A percentile compares a stretch with the other conserved stretches of the same genome.
Conservation (phyloP, 148 eudicot genomes). For the Selenicereus undatus region DNA sequence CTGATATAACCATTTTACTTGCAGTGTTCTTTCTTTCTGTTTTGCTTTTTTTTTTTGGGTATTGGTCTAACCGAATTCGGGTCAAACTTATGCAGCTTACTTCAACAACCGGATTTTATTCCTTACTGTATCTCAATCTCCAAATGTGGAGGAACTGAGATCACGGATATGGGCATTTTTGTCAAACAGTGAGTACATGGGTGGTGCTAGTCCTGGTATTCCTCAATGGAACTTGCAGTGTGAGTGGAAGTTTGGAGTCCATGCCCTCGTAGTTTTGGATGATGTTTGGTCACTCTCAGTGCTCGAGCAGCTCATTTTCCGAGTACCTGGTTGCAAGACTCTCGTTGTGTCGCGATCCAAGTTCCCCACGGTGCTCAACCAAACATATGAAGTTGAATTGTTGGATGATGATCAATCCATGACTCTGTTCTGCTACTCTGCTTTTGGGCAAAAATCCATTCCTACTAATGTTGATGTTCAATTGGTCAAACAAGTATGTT, state of each 20-base stretch:
- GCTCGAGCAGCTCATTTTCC: constrained; percentile 54
- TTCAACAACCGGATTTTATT: constrained; percentile 53
- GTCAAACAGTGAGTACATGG: constrained; percentile 35
- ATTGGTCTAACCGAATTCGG: not conserved
- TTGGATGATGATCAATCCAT: constrained; percentile 61
- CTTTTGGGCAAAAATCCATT: constrained; percentile 53
- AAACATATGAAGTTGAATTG: constrained; percentile 57
- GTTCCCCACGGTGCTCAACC: constrained; percentile 48
- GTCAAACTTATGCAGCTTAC: constrained; percentile 40
- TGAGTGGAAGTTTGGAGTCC: constrained; percentile 19
- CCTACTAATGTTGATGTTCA: constrained; percentile 45
- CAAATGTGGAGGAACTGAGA: constrained; percentile 61
- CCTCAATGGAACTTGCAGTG: constrained; percentile 38
- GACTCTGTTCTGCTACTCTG: constrained; percentile 63
- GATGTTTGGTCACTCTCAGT: constrained; percentile 80
- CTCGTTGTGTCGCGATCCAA: constrained; percentile 68
- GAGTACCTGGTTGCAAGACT: constrained; percentile 61
- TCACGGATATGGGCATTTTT: constrained; percentile 49
- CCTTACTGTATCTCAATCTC: constrained; percentile 79
- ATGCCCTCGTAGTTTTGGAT: constrained; percentile 63
- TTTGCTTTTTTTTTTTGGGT: not conserved
- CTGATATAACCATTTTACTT: no score
- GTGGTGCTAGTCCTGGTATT: constrained; percentile 19
- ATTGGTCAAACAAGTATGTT: constrained; percentile 55
- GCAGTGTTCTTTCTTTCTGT: no score